Evolutionary conservation across 257 asterid genomes (phyloP), one percentile per base, ranked within the genome.

Genomic region (Solanum sparsipilum): DNA sequence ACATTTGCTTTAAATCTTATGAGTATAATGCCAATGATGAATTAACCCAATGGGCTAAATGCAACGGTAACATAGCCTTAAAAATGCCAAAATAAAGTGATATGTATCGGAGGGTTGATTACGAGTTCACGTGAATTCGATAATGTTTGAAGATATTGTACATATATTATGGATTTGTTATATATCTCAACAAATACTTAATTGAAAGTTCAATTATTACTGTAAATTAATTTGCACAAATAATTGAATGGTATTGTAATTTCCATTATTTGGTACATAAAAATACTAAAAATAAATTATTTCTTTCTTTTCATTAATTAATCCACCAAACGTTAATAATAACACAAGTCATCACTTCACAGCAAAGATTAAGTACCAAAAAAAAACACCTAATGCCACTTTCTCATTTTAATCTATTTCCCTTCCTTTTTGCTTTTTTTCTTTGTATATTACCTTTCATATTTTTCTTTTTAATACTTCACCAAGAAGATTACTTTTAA

Each of bases 271-370:
- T 15, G 2, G 23, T 13, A 11, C 27, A 39, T 2, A 23, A 25
- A 39, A 78, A 41, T 78, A 46, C 16, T 79, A 79, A 15, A 9
- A 79, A 27, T 32, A 32, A 16, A 2, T 32, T 72, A 4, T 44
- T 27, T 46, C 0, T 29, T 74, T 27, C 31, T 82, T 82, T 48
- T 39, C 83, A 65, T 68, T 70, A 13, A 68, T 41, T 48, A 25
- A 68, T 70, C 67, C 4, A 86, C 63, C 88, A 86, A 86, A 67
- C 44, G 5, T 36, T 34, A 72, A 86, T 86, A 38, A 86, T 86
- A 39, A 44, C 83, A 82, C 70, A 23, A 82, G 83, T 86, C 78
- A 25, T 86, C 71, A 86, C 88, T 86, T 86, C 88, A 71, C 71
- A 68, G 83, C 83, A 70, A 86, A 86, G 88, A 72, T 71, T 74